Conservation (phyloP, 2,329 filamentous ascomycete genomes). For the Penicillium capsulatum region DNA sequence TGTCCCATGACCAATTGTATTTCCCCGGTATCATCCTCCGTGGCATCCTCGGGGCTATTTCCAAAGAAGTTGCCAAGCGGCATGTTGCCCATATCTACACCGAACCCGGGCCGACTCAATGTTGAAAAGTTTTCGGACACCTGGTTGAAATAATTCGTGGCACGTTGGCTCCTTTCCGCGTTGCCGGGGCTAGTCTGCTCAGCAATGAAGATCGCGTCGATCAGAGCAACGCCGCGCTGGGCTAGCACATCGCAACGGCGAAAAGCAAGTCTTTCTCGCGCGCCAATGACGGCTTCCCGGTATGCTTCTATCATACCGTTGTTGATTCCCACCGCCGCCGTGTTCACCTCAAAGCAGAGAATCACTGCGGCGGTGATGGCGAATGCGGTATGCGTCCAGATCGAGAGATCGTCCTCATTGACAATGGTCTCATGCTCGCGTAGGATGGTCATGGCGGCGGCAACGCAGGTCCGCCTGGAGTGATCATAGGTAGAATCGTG, state of each 20-base stretch:
- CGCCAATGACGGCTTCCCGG: slow-evolving; percentile 19
- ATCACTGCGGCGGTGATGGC: slow-evolving; percentile 28
- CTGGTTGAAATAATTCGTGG: slow-evolving; percentile 19
- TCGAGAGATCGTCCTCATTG: slow-evolving; percentile 22
- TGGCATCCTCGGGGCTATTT: slow-evolving; percentile 10
- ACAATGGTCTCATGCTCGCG: slow-evolving; percentile 26
- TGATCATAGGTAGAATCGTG: slow-evolving; percentile 31
- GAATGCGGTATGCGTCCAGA: slow-evolving; percentile 28
- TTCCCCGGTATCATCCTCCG: slow-evolving; percentile 14
- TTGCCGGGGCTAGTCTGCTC: slow-evolving; percentile 9
- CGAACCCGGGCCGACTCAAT: slow-evolving; percentile 15
- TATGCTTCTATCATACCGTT: slow-evolving; percentile 18
- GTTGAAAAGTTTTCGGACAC: slow-evolving; percentile 22
- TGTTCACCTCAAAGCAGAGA: slow-evolving; percentile 25
- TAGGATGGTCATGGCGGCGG: slow-evolving; percentile 40
- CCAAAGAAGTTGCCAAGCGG: slow-evolving; percentile 11
- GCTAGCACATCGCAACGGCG: slow-evolving; percentile 23
- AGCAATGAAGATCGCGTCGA: slow-evolving; percentile 23
- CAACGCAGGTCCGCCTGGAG: slow-evolving; percentile 37
- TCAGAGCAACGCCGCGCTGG: slow-evolving; percentile 24
- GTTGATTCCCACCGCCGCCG: slow-evolving; percentile 11
- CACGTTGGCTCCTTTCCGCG: slow-evolving; percentile 3
- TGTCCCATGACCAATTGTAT: slow-evolving; percentile 20
- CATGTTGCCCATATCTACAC: slow-evolving; percentile 15
- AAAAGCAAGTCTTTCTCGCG: slow-evolving; percentile 19